Evolutionary conservation across 768 basidiomycete species (phyloP).

Genomic region (Mycena epipterygia): DNA sequence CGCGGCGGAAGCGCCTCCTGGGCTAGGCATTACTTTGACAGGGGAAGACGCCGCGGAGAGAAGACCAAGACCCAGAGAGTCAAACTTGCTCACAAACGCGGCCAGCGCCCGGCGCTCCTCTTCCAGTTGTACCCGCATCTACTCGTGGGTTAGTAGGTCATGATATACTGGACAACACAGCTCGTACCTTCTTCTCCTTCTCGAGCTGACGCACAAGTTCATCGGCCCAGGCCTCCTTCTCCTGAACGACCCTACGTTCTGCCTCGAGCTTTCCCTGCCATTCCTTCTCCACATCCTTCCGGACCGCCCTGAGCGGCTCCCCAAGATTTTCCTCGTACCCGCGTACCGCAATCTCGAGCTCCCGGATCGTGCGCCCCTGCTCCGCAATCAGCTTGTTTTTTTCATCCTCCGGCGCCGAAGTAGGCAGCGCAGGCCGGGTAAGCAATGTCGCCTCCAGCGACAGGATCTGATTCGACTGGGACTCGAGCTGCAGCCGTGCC

Average conservation of each 20-base stretch:
- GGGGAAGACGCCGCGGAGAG: conserved; percentile 48
- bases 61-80: conserved; percentile 71
- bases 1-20: conserved; percentile 64
- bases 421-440: conserved; percentile 75
- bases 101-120: conserved; percentile 84
- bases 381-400: conserved; percentile 83
- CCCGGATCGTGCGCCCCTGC: conserved; percentile 81
- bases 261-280: conserved; percentile 73
- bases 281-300: conserved; percentile 83
- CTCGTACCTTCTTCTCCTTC: conserved; percentile 80
- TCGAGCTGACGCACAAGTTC: conserved; percentile 84
- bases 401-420: conserved; percentile 75
- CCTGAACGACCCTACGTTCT: conserved; percentile 72
- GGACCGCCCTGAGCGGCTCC: conserved; percentile 73
- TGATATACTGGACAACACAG: conserved; percentile 10
- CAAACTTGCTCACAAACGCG: conserved; percentile 87
- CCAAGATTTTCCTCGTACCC: conserved; percentile 84
- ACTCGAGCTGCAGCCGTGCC: conserved; percentile 81
- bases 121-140: conserved; percentile 76
- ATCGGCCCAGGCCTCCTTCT: conserved; percentile 79
- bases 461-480: conserved; percentile 86
- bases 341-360: conserved; percentile 78
- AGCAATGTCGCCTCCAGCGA: conserved; percentile 85
- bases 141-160: conserved; percentile 1
- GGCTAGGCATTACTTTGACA: conserved; percentile 64